Base-by-base conservation (phyloP, 2,329 filamentous ascomycete species). In the Hypoxylon sp. region DNA sequence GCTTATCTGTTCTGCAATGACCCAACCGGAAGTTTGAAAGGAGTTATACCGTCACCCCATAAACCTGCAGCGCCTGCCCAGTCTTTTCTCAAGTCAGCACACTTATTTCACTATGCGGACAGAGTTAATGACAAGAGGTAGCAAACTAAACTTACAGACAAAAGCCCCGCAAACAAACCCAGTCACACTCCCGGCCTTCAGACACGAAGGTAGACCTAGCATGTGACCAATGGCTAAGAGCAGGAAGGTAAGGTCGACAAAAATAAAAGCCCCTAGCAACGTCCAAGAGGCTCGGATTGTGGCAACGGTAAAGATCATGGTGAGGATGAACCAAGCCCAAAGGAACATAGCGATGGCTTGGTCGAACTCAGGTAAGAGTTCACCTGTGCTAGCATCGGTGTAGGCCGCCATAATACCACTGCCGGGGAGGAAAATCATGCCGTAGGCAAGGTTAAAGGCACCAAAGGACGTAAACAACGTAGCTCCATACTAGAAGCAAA, bases 381-480 rank as follows among this genome's bases (percentile, higher is more conserved):
- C 66, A 32, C 78, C 77, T 1, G 73, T 75, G 9, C 55, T 60
- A n/a, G 72, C 30, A 50, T 79, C 75, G 17, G 75, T 77, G 70
- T 81, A 81, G n/a, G 79, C 74, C 9, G 75, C 72, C 5, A 81
- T 49, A 41, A 81, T 79, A 13, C 79, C 79, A 10, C 75, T 74
- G 2, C 78, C 79, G 5, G 79, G 79, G 30, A 81, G 68, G 66
- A 78, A 80, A 51, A 80, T 81, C 69, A 79, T 74, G 7, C 79
- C 78, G 60, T 80, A 81, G 6, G 77, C 76, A 17, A 80, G 70
- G 68, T 81, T 81, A 72, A 81, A 81, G 28, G 78, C 79, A 38
- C 73, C 79, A 60, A 81, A 81, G 17, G 79, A 75, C 23, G 77
- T 72, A 69, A 80, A 80, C 36, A 81, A 75, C 28, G 79, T 80